A percentile compares a stretch with the other conserved stretches of the same genome.
Conservation (phyloP, 2,329 filamentous ascomycete species). For the Venturia asperata region DNA sequence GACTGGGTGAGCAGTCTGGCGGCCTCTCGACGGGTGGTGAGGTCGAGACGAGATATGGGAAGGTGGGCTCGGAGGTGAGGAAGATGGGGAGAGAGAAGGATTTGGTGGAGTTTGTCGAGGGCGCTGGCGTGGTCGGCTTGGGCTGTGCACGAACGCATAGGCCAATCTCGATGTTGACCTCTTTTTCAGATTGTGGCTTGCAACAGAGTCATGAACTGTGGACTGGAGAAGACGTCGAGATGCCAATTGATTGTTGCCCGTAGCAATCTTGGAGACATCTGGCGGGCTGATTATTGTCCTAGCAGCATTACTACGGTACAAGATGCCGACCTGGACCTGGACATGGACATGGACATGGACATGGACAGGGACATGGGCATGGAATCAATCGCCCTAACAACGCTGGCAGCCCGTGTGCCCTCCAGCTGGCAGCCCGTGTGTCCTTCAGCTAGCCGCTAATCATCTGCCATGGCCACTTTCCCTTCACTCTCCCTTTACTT, state of each 20-base stretch:
- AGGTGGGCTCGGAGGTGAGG: background rate
- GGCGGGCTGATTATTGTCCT: background rate
- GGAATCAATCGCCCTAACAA: background rate
- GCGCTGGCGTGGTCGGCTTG: background rate
- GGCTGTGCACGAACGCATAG: background rate
- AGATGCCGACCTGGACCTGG: background rate
- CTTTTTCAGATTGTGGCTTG: background rate
- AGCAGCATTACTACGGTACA: background rate
- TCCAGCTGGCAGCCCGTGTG: background rate
- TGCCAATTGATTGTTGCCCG: background rate
- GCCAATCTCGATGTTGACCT: background rate
- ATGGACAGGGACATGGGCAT: too few species aligned
- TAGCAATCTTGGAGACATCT: background rate
- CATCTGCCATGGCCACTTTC: background rate
- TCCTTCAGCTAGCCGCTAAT: background rate
- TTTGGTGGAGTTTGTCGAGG: too few species aligned
- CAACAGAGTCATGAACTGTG: background rate
- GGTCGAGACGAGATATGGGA: constrained; percentile 1
- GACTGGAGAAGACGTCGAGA: background rate
- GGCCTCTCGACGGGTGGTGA: constrained; percentile 9
- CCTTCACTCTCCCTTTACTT: too few species aligned
- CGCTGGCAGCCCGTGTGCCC: too few species aligned
- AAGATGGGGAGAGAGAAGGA: background rate
- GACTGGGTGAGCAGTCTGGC: constrained; percentile 10
- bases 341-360: too few species aligned